Conservation (phyloP, 2,329 filamentous ascomycete species). For the Ophiostoma perfectum region DNA sequence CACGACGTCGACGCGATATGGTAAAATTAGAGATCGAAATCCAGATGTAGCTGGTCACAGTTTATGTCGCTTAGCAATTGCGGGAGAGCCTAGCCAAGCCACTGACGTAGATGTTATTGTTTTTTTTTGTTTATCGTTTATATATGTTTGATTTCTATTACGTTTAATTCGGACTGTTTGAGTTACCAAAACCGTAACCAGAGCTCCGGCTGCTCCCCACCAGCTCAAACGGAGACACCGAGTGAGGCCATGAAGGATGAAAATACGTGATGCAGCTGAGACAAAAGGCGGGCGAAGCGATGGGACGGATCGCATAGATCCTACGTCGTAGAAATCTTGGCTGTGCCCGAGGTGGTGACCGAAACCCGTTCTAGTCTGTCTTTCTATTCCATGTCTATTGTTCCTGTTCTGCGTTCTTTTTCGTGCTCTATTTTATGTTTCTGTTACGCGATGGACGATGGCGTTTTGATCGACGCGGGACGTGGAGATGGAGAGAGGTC, state of each 20-base stretch:
- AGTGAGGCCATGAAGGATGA: neutral
- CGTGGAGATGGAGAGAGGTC: neutral
- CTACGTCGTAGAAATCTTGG: no score
- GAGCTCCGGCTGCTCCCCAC: no score
- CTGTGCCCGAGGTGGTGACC: neutral
- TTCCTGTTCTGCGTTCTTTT: neutral
- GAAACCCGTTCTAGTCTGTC: neutral
- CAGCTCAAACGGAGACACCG: neutral
- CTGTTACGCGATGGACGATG: neutral
- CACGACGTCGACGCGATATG: no score
- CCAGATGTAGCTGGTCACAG: no score
- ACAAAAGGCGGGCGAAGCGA: neutral
- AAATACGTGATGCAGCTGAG: neutral
- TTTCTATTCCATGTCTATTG: neutral
- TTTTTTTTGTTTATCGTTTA: no score
- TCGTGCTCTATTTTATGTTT: neutral
- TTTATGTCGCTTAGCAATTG: no score
- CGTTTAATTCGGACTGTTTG: no score
- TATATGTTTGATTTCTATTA: no score
- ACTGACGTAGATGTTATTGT: no score
- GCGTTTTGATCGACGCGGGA: neutral
- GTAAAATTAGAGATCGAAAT: no score
- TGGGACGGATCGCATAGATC: neutral
- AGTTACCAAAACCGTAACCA: no score
- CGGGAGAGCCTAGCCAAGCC: no score